Evolutionary conservation across 495 filamentous ascomycete genomes (phyloP).

Genomic region (Penicillium mononematosum): DNA sequence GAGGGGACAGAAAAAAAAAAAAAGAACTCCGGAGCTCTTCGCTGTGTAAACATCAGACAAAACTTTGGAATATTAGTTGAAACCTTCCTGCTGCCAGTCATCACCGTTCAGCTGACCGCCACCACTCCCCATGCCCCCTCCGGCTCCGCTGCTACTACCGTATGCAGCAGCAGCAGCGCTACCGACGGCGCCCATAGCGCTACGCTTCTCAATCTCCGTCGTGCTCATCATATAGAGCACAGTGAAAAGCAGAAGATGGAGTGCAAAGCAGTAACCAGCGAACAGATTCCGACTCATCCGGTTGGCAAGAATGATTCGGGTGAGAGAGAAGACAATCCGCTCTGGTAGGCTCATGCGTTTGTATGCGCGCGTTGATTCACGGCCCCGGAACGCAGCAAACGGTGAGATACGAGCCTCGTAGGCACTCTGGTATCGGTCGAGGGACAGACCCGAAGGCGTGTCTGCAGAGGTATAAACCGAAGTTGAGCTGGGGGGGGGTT

Average conservation of each 20-base stretch:
- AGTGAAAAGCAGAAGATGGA: constrained; percentile 83
- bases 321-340: constrained; percentile 84
- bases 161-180: constrained; percentile 45
- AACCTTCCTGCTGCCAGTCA: constrained; percentile 64
- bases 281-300: constrained; percentile 91
- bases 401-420: constrained; percentile 95
- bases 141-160: constrained; percentile 31
- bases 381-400: constrained; percentile 90
- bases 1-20: constrained; percentile 9
- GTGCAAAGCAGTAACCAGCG: constrained; percentile 85
- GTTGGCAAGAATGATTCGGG: constrained; percentile 85
- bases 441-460: constrained; percentile 60
- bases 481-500: constrained; percentile 71
- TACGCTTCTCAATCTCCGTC: constrained; percentile 56
- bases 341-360: constrained; percentile 93
- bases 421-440: constrained; percentile 87
- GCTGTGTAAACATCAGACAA: constrained; percentile 19
- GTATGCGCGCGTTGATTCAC: constrained; percentile 89
- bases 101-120: constrained; percentile 48
- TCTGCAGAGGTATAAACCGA: constrained; percentile 61
- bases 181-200: constrained; percentile 47
- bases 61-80: constrained; percentile 30
- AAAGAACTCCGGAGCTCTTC: constrained; percentile 22
- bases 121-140: constrained; percentile 32
- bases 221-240: constrained; percentile 83